Evolutionary conservation across 176 grass and related monocot species (phyloP), one percentile per base, ranked within the genome.

Genomic region (Oryza meyeriana): DNA sequence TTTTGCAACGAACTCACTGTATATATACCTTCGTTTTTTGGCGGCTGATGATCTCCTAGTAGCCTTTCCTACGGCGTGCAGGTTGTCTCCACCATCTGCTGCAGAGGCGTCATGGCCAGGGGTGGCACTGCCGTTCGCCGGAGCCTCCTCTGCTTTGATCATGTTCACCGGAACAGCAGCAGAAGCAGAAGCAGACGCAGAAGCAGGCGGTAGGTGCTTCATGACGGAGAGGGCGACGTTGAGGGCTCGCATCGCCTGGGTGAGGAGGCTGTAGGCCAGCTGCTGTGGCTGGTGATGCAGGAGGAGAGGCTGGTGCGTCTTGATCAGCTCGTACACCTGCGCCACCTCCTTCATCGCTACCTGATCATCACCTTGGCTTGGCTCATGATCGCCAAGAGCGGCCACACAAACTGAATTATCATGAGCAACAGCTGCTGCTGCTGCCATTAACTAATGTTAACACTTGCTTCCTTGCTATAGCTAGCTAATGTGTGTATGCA

Each of bases 221-320:
- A 84, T 76, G 81, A 45, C 24, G 61, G 71, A 76, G 71, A 83
- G 81, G 61, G 81, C 81, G 44, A 84, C 33, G 72, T 76, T 66
- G 31, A 84, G 81, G 3, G 71, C 72, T 76, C 72, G 71, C 44
- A 76, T 32, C 14, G 81, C 81, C 61, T 84, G 11, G 71, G 3
- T 7, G 61, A 84, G 61, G 63, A 84, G 81, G 44, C 2, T 30
- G 6, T 72, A 27, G 6, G 80, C 69, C 12, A 62, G 52, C 25
- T 62, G 67, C n/a, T n/a, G n/a, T n/a, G n/a, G n/a, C n/a, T 17
- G 8, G 40, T 34, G 28, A 13, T 52, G n/a, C 16, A 63, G 58
- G 40, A 84, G 62, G 30, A 75, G 40, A 25, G 81, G 81, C 14
- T 83, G 58, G 2, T 83, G 70, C 22, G 47, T 35, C 64, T 80